Evolutionary conservation across 129 eudicot genomes (phyloP).

Genomic region (Ambrosia trifida): DNA sequence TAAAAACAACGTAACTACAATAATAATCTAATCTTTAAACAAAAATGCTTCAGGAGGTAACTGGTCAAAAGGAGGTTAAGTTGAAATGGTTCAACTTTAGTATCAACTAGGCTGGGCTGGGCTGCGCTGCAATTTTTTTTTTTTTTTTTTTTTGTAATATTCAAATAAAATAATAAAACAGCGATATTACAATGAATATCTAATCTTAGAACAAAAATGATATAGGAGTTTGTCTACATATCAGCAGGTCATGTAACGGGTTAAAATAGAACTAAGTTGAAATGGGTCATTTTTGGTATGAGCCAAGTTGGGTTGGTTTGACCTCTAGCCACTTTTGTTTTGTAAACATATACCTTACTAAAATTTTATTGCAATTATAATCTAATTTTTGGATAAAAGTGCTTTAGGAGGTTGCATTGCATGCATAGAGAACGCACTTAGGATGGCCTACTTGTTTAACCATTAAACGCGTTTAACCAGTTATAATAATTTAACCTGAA

Average conservation of each 20-base stretch:
- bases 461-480: background rate
- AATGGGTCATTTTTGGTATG: too few species aligned
- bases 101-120: too few species aligned
- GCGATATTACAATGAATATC: too few species aligned
- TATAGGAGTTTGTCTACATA: too few species aligned
- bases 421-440: background rate
- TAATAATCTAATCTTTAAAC: background rate
- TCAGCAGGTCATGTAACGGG: too few species aligned
- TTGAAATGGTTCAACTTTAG: background rate
- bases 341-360: background rate
- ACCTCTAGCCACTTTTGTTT: background rate
- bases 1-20: background rate
- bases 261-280: too few species aligned
- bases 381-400: background rate
- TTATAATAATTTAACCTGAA: background rate
- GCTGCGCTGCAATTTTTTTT: too few species aligned
- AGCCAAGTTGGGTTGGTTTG: background rate
- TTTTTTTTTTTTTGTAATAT: too few species aligned
- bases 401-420: slow-evolving; percentile 1
- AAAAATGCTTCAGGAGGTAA: background rate
- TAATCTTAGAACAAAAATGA: too few species aligned
- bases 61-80: background rate
- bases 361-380: background rate
- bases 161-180: too few species aligned
- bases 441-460: background rate